Base-by-base conservation (phyloP, 2,329 filamentous ascomycete genomes). In the Ascosphaera acerosa region DNA sequence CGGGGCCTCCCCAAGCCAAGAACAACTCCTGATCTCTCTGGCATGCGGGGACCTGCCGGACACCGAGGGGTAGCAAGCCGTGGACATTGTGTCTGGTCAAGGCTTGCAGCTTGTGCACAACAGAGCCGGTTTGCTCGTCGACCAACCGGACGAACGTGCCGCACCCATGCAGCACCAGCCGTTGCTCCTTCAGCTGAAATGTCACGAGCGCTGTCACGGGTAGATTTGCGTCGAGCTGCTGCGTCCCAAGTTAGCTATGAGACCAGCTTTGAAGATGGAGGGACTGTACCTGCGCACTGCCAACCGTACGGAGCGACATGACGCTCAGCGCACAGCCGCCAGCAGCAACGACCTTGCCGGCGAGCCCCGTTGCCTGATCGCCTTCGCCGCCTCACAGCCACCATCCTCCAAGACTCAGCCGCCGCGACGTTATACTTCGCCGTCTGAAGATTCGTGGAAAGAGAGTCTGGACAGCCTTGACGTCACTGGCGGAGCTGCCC, bases 1-100 rank as follows among this genome's bases (percentile, higher is more conserved):
- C 63, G 10, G 59, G 57, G 2, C 70, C 73, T 23, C 80, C 80
- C 76, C 77, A 89, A 10, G 72, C 51, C 4, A 84, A 54, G 12
- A 54, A 33, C 18, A 37, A 42, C 4, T 38, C 30, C 35, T 37
- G 32, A 31, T 34, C 22, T 20, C n/a, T n/a, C 15, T 22, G 10
- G 29, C 35, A 20, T 35, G 32, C 17, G 40, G 23, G 28, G 36
- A 32, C 36, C 40, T 30, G 30, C 33, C 33, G 33, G 37, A 22
- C 38, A 14, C 36, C 33, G 18, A 42, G 37, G 12, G 43, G 20
- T 23, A 41, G 39, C 27, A 52, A 50, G 5, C 52, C 52, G 39
- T 55, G 51, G 6, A 55, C 37, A 40, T 49, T 47, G 32, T 48
- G 52, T 31, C 49, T 43, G 32, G 47, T 42, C 34, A 52, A 51